These are phyloP conservation scores for Rutstroemia sp. DNA, from an alignment of 2,329 filamentous ascomycete species.

Conservation along the genomic window DNA sequence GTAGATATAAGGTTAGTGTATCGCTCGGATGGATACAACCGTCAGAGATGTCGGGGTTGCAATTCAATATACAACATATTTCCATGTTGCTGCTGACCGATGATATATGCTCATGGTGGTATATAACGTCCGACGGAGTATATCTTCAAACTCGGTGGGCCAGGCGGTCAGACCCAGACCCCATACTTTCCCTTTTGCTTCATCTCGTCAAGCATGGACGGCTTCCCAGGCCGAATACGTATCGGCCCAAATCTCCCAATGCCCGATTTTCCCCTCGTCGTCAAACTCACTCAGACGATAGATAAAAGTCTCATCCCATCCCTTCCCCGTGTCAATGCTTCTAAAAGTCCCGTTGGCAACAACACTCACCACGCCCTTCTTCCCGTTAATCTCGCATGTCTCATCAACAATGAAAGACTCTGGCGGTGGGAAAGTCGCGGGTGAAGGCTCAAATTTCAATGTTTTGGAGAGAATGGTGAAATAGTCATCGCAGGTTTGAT, in stretches of 20 bases:
- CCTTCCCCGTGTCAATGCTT: slow-evolving; percentile 33
- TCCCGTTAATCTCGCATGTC: slow-evolving; percentile 6
- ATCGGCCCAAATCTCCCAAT: slow-evolving; percentile 39
- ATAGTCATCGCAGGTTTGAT: slow-evolving; percentile 32
- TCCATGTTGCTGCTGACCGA: too few species aligned
- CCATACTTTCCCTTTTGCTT: too few species aligned
- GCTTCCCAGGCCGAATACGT: slow-evolving; percentile 36
- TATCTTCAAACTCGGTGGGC: too few species aligned
- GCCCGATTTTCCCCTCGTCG: slow-evolving; percentile 32
- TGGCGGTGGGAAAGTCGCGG: neutral
- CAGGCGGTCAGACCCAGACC: too few species aligned
- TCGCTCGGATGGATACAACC: too few species aligned
- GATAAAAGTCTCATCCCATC: slow-evolving; percentile 35
- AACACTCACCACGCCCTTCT: slow-evolving; percentile 30
- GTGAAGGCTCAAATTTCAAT: slow-evolving; percentile 17
- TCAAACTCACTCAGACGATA: slow-evolving; percentile 35
- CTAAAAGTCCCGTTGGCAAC: slow-evolving; percentile 30
- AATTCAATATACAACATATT: too few species aligned
- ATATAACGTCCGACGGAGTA: too few species aligned
- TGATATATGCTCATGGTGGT: too few species aligned
- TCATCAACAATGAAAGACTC: slow-evolving; percentile 30
- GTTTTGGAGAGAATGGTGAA: slow-evolving; percentile 30
- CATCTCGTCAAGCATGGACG: slow-evolving; percentile 13
- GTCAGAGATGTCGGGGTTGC: too few species aligned
- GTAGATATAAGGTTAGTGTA: too few species aligned